These are phyloP conservation scores for Phytophthora constricta DNA, from an alignment of 352 stramenopile genomes.

Conservation along the genomic window DNA sequence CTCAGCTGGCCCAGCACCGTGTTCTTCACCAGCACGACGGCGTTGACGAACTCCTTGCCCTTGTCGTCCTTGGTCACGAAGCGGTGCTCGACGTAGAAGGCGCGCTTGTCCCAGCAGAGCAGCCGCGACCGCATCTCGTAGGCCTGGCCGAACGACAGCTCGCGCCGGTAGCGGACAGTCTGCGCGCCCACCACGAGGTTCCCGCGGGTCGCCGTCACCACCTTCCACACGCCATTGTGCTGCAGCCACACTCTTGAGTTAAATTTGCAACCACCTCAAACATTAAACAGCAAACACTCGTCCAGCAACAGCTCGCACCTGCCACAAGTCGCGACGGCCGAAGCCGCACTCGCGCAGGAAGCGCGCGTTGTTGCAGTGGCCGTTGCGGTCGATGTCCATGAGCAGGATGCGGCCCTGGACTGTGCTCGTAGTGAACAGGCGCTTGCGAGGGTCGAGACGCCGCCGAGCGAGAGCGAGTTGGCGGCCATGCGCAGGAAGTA, in stretches of 20 bases:
- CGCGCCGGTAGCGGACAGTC: constrained; percentile 82
- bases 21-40: constrained; percentile 91
- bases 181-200: constrained; percentile 87
- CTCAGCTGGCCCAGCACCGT: constrained; percentile 70
- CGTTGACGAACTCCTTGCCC: constrained; percentile 70
- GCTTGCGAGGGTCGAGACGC: constrained; percentile 31
- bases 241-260: constrained; percentile 16
- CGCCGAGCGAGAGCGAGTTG: constrained; percentile 29
- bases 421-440: constrained; percentile 64
- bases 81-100: constrained; percentile 89
- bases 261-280: too few species aligned
- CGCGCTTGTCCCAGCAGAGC: constrained; percentile 79
- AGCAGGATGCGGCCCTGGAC: constrained; percentile 55
- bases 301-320: constrained; percentile 41
- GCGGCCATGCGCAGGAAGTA: constrained; percentile 76
- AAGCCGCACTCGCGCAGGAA: constrained; percentile 89
- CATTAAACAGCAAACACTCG: background rate
- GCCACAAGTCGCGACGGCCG: constrained; percentile 78
- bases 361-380: constrained; percentile 86
- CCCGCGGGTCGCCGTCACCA: constrained; percentile 55
- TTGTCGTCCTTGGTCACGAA: constrained; percentile 63
- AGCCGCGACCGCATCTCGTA: constrained; percentile 82
- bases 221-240: constrained; percentile 77
- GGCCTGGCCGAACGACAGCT: constrained; percentile 70
- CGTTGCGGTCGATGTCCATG: constrained; percentile 85